A percentile compares a stretch with the other conserved stretches of the same genome.
Conservation (phyloP, 2,329 filamentous ascomycete species). For the Colletotrichum truncatum region DNA sequence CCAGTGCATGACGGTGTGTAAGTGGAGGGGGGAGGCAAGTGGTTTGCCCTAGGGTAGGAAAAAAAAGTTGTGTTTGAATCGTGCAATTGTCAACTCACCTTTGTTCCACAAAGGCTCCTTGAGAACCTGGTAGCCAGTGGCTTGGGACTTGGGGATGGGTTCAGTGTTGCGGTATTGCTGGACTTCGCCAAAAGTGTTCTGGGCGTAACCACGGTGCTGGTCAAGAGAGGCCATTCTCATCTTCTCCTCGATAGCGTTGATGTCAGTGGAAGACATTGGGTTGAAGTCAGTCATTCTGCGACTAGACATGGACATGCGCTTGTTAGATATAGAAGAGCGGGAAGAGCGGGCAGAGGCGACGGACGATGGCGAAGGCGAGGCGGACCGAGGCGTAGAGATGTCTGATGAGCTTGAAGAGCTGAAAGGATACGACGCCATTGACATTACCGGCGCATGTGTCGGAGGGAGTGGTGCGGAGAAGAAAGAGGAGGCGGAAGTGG, state of each 20-base stretch:
- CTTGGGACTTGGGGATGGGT: conserved; percentile 60
- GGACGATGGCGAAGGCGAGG: conserved; percentile 58
- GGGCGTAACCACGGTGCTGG: conserved; percentile 67
- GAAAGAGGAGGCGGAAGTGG: conserved; percentile 30
- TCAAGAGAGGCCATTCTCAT: conserved; percentile 70
- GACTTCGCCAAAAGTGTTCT: conserved; percentile 64
- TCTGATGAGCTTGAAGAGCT: conserved; percentile 59
- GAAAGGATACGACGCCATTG: conserved; percentile 43
- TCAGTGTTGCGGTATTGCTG: conserved; percentile 63
- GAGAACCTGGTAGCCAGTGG: conserved; percentile 69
- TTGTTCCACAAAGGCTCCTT: conserved; percentile 73
- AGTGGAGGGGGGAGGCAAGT: conserved; percentile 8
- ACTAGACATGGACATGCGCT: conserved; percentile 59
- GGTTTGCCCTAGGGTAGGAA: not conserved
- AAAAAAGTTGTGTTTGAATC: not conserved
- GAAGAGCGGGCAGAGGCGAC: conserved; percentile 57
- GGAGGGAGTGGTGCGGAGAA: conserved; percentile 29
- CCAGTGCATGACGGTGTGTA: conserved; percentile 9
- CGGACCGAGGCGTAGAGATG: conserved; percentile 63
- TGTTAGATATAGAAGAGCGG: conserved; percentile 60
- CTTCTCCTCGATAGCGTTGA: conserved; percentile 64
- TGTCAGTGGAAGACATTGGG: conserved; percentile 65
- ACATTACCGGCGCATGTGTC: conserved; percentile 30
- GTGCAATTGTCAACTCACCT: conserved; percentile 52
- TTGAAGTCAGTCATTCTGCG: conserved; percentile 62